Base-by-base conservation (phyloP, 331 rosid genomes). In the Dryas integrifolia region DNA sequence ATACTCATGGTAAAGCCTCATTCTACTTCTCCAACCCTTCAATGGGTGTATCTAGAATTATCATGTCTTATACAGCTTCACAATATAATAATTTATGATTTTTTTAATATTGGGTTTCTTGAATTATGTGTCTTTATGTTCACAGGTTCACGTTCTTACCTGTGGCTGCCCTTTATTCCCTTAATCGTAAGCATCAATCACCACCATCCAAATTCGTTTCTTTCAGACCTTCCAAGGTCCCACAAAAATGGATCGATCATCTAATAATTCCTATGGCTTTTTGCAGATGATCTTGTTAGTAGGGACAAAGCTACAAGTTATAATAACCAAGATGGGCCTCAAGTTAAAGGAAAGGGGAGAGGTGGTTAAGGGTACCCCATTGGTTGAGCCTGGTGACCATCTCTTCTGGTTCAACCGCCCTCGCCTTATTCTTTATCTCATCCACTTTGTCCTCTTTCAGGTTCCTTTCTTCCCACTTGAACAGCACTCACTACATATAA, bases 301-400 rank as follows among this genome's bases (percentile, higher is more conserved):
- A 46, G 83, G 83, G 53, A 73, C 83, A 45, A 73, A 79, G 76
- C 83, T 79, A 10, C 79, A 79, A 51, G 79, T 79, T 58, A 52
- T 73, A 59, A 79, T 79, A 60, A 68, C 83, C 10, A 79, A 61
- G 72, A 79, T 79, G 83, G 83, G 83, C 6, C 75, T 79, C 9
- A 61, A 58, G 47, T 49, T 79, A 44, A 73, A 73, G 41, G 82
- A 79, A 51, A 79, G 72, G n/a, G 78, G 82, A n/a, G 71, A 79
- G 35, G 82, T 79, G 16, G 79, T 79, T 35, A 73, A 52, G 43
- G 82, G 82, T 35, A 58, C 70, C 30, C 82, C 82, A 3, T n/a
- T 79, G 69, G 79, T 79, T 59, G 75, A 67, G 66, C 78, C 82
- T 26, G 79, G 75, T 38, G 82, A 79, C 56, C 40, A 73, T 38